A percentile compares a stretch with the other conserved stretches of the same genome.
These are phyloP conservation scores for Santalum album DNA, from an alignment of 164 flowering plant genomes.

Conservation along the genomic window DNA sequence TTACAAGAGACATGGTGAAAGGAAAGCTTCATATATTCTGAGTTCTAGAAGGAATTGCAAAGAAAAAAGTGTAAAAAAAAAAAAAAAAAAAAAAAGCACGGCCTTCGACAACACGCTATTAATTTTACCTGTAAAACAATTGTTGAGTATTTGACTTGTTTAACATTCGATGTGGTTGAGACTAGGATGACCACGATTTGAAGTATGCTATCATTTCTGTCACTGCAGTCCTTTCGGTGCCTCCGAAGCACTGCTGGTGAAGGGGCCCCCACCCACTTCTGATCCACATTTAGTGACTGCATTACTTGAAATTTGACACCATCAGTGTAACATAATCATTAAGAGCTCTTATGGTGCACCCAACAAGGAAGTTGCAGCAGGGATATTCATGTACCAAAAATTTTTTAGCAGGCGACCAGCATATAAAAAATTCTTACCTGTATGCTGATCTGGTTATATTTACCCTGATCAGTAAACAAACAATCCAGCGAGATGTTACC, in stretches of 20 bases:
- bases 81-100: neutral
- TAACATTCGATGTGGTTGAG: slow-evolving; percentile 50
- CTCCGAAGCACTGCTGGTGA: slow-evolving; percentile 80
- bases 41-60: no score
- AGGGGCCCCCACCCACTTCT: slow-evolving; percentile 90
- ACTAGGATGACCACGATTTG: slow-evolving; percentile 40
- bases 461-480: slow-evolving; percentile 37
- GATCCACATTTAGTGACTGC: slow-evolving; percentile 72
- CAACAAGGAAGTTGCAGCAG: no score
- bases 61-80: no score
- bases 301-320: slow-evolving; percentile 5
- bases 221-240: slow-evolving; percentile 38
- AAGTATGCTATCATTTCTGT: slow-evolving; percentile 35
- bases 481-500: slow-evolving; percentile 47
- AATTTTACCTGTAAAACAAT: slow-evolving; percentile 68
- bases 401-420: no score
- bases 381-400: no score
- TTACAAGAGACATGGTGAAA: neutral
- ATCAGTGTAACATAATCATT: neutral
- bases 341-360: no score
- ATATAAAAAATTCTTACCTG: slow-evolving; percentile 43
- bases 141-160: slow-evolving; percentile 61
- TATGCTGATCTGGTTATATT: slow-evolving; percentile 39
- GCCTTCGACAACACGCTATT: neutral
- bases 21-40: no score